Evolutionary conservation across 2,329 filamentous ascomycete species (phyloP), one percentile per base, ranked within the genome.

Genomic region (Fusarium lyarnte): DNA sequence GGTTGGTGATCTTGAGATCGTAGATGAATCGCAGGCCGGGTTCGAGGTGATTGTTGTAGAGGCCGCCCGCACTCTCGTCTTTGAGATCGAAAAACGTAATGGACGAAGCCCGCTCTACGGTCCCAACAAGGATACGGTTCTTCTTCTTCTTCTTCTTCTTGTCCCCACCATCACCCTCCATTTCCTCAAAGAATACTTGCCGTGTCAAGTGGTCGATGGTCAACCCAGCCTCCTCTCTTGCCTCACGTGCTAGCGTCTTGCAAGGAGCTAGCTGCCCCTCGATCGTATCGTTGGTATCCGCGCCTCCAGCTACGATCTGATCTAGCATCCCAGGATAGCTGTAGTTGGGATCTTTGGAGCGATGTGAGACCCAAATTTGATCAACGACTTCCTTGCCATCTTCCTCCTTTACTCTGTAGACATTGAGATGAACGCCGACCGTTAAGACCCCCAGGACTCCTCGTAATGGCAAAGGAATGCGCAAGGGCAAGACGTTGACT

Each of bases 11-110:
- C 49, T 78, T 72, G 62, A 83, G 73, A 59, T 83, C 81, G 41
- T 79, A 83, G 17, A 80, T 78, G 58, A 79, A 82, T 21, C 82
- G 80, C n/a, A 82, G 73, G 3, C 81, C 82, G 3, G 81, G 81
- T 63, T 83, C 82, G 23, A 83, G 64, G 58, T 82, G 80, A 45
- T 78, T 79, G 14, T 76, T 68, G 60, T 78, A 80, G 5, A 63
- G 66, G 19, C 49, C 39, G 13, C 80, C 80, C 14, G 79, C 79
- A 5, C 69, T 60, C 19, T 58, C 43, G 39, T 78, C 78, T 61
- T 82, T 83, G 59, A 73, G 71, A 55, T 82, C 81, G 66, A 79
- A 81, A 52, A 82, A 83, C 7, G 78, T 76, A 38, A 83, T 79
- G n/a, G 62, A 46, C 2, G 75, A 70, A 13, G 73, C 77, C 16